phyloP scores from a whole-genome alignment of 179 eudicot species.

The Spinacia oleracea region DNA sequence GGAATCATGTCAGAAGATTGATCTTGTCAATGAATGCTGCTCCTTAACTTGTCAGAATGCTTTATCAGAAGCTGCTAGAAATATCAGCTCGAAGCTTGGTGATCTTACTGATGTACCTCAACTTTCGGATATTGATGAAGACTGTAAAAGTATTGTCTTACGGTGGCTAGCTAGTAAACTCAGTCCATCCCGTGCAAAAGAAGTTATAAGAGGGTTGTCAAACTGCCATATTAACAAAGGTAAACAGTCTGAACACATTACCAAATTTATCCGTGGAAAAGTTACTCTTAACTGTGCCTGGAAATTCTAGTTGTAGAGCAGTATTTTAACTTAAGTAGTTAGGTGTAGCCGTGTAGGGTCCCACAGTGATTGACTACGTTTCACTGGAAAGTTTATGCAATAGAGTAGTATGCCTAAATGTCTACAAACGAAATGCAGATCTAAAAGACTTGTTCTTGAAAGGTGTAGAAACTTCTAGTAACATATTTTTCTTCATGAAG shows the following conservation, averaged over 20 bases:
- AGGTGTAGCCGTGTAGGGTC: not conserved
- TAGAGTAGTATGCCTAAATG: not conserved
- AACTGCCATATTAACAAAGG: slow-evolving; percentile 93
- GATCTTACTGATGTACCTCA: slow-evolving; percentile 50
- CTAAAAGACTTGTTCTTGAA: not conserved
- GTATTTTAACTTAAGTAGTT: not conserved
- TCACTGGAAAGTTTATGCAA: not conserved
- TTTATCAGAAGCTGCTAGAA: slow-evolving; percentile 73
- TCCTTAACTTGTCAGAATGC: slow-evolving; percentile 81
- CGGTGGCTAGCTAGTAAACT: slow-evolving; percentile 93
- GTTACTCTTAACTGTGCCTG: not conserved
- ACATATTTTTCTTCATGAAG: not conserved
- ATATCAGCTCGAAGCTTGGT: slow-evolving; percentile 59
- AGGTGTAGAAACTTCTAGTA: not conserved
- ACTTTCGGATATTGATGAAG: slow-evolving; percentile 53
- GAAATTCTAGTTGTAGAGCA: not conserved
- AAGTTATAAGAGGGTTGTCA: slow-evolving; percentile 80
- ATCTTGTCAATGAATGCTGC: slow-evolving; percentile 87
- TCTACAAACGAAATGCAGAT: not conserved
- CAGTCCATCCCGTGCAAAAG: slow-evolving; percentile 67
- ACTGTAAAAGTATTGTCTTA: slow-evolving; percentile 70
- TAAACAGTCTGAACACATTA: slow-evolving; percentile 36
- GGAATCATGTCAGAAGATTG: slow-evolving; percentile 69
- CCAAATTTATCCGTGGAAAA: not conserved
- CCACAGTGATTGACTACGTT: not conserved